Conservation (phyloP, 345 rosid species). For the Adansonia digitata region DNA sequence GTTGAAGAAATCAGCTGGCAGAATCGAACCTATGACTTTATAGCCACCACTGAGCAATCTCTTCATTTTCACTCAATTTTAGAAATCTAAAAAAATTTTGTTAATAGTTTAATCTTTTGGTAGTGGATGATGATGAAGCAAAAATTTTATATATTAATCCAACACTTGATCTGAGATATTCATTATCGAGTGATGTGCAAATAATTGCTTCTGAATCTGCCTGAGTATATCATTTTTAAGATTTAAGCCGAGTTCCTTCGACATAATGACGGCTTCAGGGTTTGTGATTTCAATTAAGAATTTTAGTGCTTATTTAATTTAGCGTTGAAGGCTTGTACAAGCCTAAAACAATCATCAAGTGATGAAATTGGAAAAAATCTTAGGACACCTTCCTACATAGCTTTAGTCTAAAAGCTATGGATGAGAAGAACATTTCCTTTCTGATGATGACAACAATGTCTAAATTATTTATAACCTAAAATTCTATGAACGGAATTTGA, state of each 20-base stretch:
- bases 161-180: conserved; percentile 62
- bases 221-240: not conserved
- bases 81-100: not conserved
- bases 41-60: conserved; percentile 54
- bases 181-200: conserved; percentile 32
- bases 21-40: conserved; percentile 56
- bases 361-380: conserved; percentile 46
- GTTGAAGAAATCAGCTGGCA: conserved; percentile 58
- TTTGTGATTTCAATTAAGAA: not conserved
- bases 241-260: not conserved
- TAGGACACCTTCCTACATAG: conserved; percentile 74
- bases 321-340: too few relatives aligned
- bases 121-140: conserved; percentile 45
- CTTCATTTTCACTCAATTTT: not conserved
- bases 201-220: conserved; percentile 47
- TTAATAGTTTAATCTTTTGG: not conserved
- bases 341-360: conserved; percentile 14
- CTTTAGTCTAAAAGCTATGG: conserved; percentile 29
- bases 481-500: too few relatives aligned
- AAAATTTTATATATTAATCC: conserved; percentile 32
- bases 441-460: conserved; percentile 41
- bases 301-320: too few relatives aligned
- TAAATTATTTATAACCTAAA: too few relatives aligned
- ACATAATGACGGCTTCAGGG: too few relatives aligned
- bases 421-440: conserved; percentile 49